Evolutionary conservation across 257 asterid genomes (phyloP).

Genomic region (Solanum phureja): DNA sequence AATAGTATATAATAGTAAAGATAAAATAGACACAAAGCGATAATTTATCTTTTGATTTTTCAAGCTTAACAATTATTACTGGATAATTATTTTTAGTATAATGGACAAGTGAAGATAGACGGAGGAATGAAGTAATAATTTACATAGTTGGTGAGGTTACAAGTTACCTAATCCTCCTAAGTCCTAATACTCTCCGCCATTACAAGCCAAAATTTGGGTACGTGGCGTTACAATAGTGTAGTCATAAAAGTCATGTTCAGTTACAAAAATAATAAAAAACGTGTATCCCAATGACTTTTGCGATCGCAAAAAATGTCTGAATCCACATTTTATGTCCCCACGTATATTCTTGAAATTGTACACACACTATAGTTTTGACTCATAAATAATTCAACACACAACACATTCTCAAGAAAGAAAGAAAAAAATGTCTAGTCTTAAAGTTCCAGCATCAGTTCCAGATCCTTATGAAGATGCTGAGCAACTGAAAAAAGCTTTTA

Average conservation of each 20-base stretch:
- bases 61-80: rapidly evolving
- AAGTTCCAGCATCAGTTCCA: slow-evolving; percentile 59
- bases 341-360: background rate
- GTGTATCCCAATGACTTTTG: background rate
- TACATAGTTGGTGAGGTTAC: background rate
- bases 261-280: background rate
- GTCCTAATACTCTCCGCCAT: background rate
- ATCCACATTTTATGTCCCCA: background rate
- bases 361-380: background rate
- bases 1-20: too few species aligned
- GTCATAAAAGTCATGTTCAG: background rate
- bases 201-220: background rate
- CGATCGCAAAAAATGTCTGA: background rate
- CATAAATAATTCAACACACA: background rate
- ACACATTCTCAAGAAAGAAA: background rate
- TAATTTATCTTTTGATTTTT: too few species aligned
- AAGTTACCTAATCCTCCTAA: background rate
- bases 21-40: too few species aligned
- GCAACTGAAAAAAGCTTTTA: slow-evolving; percentile 70
- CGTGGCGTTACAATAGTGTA: background rate
- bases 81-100: too few species aligned
- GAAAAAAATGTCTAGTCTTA: slow-evolving; percentile 54
- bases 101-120: rapidly evolving
- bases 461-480: slow-evolving; percentile 55
- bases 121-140: too few species aligned